These are phyloP conservation scores for Ilex aquifolium DNA, from an alignment of 257 asterid species.

Conservation along the genomic window DNA sequence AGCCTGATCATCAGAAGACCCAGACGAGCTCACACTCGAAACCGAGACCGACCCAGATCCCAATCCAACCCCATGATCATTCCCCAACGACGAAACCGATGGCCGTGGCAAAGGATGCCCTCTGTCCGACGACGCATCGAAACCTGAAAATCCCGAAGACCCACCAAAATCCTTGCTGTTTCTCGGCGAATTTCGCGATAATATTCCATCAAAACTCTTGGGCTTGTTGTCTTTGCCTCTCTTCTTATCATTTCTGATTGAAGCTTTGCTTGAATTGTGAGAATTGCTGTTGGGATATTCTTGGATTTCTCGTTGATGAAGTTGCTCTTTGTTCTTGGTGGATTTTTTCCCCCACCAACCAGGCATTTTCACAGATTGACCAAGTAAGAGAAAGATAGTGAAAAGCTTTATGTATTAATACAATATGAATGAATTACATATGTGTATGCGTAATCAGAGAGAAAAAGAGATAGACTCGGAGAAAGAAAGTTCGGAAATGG, in stretches of 20 bases:
- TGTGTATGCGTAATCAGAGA: not conserved
- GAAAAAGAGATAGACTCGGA: not conserved
- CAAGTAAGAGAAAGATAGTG: too few relatives aligned
- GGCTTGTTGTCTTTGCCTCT: conserved; percentile 11
- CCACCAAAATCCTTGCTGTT: conserved; percentile 51
- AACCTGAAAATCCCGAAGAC: conserved; percentile 76
- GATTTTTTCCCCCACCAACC: conserved; percentile 39
- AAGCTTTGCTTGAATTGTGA: conserved; percentile 3
- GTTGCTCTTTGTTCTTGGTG: conserved; percentile 14
- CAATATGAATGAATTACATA: not conserved
- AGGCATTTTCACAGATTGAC: conserved; percentile 27
- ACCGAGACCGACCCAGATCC: conserved; percentile 77
- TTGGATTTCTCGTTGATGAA: not conserved
- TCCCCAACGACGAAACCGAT: conserved; percentile 17
- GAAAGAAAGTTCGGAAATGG: conserved; percentile 3
- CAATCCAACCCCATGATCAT: conserved; percentile 32
- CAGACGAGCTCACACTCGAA: conserved; percentile 79
- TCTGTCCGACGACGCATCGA: conserved; percentile 79
- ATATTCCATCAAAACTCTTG: conserved; percentile 60
- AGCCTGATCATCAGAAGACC: conserved; percentile 67
- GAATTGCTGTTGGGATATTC: conserved; percentile 7
- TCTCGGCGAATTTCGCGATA: conserved; percentile 58
- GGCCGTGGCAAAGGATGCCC: conserved; percentile 75
- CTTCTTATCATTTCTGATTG: conserved; percentile 12
- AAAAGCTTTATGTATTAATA: not conserved